Evolutionary conservation across 495 filamentous ascomycete genomes (phyloP).

Genomic region (Penicillium verhagenii): DNA sequence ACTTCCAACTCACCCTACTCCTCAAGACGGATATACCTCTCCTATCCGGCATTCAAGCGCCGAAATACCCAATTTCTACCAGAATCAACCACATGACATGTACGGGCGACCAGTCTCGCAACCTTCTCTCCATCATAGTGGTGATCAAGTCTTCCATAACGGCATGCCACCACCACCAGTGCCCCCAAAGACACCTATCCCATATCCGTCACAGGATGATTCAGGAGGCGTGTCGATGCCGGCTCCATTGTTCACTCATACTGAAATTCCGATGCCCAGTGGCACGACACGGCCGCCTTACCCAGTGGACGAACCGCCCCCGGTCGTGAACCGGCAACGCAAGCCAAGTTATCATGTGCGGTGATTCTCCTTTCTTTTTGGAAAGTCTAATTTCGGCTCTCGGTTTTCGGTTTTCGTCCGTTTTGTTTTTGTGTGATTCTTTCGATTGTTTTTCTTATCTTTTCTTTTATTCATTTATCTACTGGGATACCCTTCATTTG

Average conservation of each 20-base stretch:
- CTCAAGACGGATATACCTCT: slow-evolving; percentile 27
- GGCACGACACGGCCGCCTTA: slow-evolving; percentile 62
- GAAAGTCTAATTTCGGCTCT: too few species aligned
- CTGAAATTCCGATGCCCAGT: slow-evolving; percentile 13
- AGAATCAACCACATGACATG: slow-evolving; percentile 36
- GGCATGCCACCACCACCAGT: slow-evolving; percentile 66
- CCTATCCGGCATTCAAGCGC: slow-evolving; percentile 39
- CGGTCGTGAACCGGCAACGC: slow-evolving; percentile 75
- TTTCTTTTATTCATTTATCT: slow-evolving; percentile 9
- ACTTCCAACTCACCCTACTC: slow-evolving; percentile 35
- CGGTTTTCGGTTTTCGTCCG: slow-evolving; percentile 1
- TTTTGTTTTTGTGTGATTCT: slow-evolving; percentile 4
- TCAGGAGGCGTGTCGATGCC: slow-evolving; percentile 36
- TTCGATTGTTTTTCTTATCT: neutral
- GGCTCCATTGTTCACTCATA: slow-evolving; percentile 26
- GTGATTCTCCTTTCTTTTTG: too few species aligned
- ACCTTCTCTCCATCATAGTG: slow-evolving; percentile 45
- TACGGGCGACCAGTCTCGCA: slow-evolving; percentile 34
- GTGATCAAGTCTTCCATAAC: slow-evolving; percentile 37
- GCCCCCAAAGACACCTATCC: slow-evolving; percentile 82
- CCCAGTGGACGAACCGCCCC: slow-evolving; percentile 80
- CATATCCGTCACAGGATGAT: slow-evolving; percentile 42
- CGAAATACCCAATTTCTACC: slow-evolving; percentile 34
- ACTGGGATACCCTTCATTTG: slow-evolving; percentile 31
- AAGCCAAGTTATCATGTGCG: slow-evolving; percentile 75